phyloP scores from a whole-genome alignment of 768 basidiomycete species.

The Mycena metata region DNA sequence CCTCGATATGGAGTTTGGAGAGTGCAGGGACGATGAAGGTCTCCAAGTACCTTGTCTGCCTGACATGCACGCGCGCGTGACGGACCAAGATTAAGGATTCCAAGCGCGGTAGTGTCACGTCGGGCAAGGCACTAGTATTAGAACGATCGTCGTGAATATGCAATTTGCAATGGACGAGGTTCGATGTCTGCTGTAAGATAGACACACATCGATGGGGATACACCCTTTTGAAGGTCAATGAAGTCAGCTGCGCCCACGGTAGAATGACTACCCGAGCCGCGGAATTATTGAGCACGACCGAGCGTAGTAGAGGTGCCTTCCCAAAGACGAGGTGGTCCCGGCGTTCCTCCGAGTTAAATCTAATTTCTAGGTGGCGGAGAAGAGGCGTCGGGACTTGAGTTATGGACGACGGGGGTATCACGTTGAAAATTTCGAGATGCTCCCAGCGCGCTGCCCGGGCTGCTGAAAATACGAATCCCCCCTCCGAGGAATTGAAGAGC shows the following conservation, averaged over 20 bases:
- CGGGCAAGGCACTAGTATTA: too few species aligned
- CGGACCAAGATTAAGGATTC: background rate
- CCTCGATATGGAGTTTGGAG: background rate
- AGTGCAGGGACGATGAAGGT: constrained; percentile 2
- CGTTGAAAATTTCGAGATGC: background rate
- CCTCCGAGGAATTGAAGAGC: too few species aligned
- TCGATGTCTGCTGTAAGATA: background rate
- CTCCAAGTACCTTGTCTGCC: background rate
- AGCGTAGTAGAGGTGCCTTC: background rate
- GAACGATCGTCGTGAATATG: background rate
- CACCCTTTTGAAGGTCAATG: background rate
- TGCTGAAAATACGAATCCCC: background rate
- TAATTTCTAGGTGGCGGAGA: background rate
- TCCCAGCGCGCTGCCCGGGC: background rate
- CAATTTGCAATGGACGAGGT: constrained; percentile 1
- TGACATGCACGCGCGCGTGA: background rate
- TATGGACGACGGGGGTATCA: background rate
- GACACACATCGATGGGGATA: background rate
- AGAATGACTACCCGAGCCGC: background rate
- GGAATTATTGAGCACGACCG: background rate
- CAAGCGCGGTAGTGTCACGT: background rate
- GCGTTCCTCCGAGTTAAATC: too few species aligned
- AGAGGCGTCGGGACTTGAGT: background rate
- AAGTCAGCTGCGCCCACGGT: constrained; percentile 5
- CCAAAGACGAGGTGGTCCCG: background rate